Evolutionary conservation across 2,329 filamentous ascomycete species (phyloP).

Genomic region (Phaeosphaeriaceae sp.): DNA sequence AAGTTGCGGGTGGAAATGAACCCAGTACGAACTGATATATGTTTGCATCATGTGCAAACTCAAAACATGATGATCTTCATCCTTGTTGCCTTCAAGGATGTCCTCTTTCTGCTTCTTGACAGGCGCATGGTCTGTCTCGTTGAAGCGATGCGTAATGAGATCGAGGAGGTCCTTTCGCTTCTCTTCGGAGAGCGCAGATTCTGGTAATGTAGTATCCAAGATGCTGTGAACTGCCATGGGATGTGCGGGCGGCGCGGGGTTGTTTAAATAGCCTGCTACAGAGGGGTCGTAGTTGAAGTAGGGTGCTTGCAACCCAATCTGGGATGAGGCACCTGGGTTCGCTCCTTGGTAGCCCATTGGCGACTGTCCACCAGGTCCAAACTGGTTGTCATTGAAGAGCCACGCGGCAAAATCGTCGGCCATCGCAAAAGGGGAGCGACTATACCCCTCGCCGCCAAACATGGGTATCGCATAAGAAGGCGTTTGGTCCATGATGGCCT

Average conservation of each 20-base stretch:
- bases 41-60: constrained; percentile 95
- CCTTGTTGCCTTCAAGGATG: constrained; percentile 79
- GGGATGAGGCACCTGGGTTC: constrained; percentile 47
- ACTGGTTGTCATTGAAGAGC: constrained; percentile 74
- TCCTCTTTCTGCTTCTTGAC: constrained; percentile 76
- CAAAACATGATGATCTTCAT: constrained; percentile 66
- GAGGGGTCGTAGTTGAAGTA: constrained; percentile 59
- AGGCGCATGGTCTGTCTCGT: constrained; percentile 77
- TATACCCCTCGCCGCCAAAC: constrained; percentile 82
- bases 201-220: constrained; percentile 78
- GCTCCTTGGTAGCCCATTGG: constrained; percentile 46
- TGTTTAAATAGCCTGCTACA: constrained; percentile 56
- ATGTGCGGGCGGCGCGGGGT: constrained; percentile 67
- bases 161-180: constrained; percentile 85
- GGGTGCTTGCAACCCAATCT: constrained; percentile 55
- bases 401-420: constrained; percentile 87
- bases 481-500: constrained; percentile 53
- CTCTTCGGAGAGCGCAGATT: constrained; percentile 82
- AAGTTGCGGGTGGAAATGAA: constrained; percentile 90
- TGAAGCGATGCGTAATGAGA: constrained; percentile 80
- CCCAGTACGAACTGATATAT: constrained; percentile 88
- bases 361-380: constrained; percentile 46
- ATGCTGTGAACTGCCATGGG: constrained; percentile 90
- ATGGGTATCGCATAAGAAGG: constrained; percentile 75
- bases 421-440: constrained; percentile 86